Evolutionary conservation across 2,329 filamentous ascomycete species (phyloP), one percentile per base, ranked within the genome.

Genomic region (Chalara sp.): DNA sequence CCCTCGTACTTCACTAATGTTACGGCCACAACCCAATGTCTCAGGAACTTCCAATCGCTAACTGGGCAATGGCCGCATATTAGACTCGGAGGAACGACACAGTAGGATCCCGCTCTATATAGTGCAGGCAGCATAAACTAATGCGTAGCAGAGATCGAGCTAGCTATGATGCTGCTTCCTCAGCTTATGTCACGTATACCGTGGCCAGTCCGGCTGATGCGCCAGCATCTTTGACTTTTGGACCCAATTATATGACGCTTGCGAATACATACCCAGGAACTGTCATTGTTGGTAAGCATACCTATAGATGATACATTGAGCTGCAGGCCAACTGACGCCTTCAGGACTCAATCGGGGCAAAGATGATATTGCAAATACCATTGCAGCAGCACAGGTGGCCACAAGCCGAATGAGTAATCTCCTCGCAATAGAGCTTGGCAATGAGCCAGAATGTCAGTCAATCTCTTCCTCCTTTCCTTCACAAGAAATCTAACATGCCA

Each of bases 31-130:
- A 67, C 63, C 0, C 71, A 73, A 56, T 81, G 78, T 53, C 65
- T 81, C 5, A 61, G 71, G 29, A 80, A 80, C 57, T 70, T 78
- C 57, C 71, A 72, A 53, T 66, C 70, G 10, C 52, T 79, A 45
- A 74, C 71, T 0, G 77, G 76, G 2, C 67, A 65, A 8, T 77
- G 72, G 72, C 76, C 77, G 6, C 76, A 76, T 0, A 70, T 80
- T 44, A 68, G 78, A 47, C 79, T 81, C 49, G 78, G 78, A n/a
- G 78, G 78, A 2, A 81, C 78, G 0, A 80, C 77, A 1, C 76
- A 80, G 67, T 71, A 53, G 49, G 65, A 50, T 31, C 31, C n/a
- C 6, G 4, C 29, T 32, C 6, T 6, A 13, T 5, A 10, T 12
- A 46, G 3, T 29, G 28, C 5, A 35, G 8, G 31, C 6, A 35